Evolutionary conservation across 73 alveolate genomes (phyloP).

Genomic region (Paramecium primaurelia): DNA sequence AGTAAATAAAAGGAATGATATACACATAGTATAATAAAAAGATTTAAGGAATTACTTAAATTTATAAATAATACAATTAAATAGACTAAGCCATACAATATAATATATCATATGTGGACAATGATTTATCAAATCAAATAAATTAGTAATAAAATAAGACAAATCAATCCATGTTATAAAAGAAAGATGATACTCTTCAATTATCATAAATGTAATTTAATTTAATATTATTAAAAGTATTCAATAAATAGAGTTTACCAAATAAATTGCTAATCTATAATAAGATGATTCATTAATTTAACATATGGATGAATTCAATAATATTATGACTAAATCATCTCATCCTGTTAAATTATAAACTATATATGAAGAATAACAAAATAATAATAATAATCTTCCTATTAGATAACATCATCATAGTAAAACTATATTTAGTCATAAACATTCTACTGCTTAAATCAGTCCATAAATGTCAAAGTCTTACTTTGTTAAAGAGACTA

Average conservation of each 20-base stretch:
- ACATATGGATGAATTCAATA: slow-evolving; percentile 30
- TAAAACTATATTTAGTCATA: neutral
- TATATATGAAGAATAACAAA: neutral
- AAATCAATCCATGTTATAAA: neutral
- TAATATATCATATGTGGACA: neutral
- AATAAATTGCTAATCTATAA: neutral
- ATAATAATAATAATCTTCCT: neutral
- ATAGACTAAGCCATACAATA: neutral
- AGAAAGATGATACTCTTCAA: neutral
- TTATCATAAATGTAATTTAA: neutral
- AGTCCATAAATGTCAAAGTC: neutral
- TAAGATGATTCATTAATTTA: slow-evolving; percentile 21
- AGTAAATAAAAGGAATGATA: neutral
- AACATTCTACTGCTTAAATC: neutral
- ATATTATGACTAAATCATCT: neutral
- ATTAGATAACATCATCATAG: neutral
- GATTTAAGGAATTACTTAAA: neutral
- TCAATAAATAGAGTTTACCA: neutral
- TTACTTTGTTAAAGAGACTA: neutral
- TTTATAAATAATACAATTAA: neutral
- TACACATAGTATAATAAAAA: neutral
- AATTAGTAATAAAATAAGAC: neutral
- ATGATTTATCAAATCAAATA: neutral
- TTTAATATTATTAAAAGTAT: neutral
- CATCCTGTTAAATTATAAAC: neutral